Evolutionary conservation across 108 stramenopile species (phyloP).

Genomic region (Cyclotella atomus): DNA sequence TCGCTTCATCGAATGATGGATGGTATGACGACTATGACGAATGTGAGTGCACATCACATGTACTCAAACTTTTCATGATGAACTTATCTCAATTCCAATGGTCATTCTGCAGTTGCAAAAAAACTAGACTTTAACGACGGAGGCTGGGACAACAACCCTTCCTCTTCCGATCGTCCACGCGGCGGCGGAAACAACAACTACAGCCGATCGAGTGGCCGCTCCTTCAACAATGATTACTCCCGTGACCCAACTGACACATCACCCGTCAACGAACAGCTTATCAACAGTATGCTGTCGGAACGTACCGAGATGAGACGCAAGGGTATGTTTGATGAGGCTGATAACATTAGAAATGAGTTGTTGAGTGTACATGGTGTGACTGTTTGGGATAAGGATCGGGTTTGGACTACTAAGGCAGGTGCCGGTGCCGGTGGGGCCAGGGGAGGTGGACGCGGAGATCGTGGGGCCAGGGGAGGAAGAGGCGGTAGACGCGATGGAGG

Average conservation of each 20-base stretch:
- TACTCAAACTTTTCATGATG: not conserved
- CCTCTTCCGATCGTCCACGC: conserved; percentile 8
- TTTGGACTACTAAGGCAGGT: conserved; percentile 34
- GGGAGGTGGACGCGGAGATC: conserved; percentile 14
- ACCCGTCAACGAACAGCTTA: conserved; percentile 45
- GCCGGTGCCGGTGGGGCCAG: conserved; percentile 14
- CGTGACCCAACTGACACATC: conserved; percentile 54
- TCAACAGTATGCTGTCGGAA: conserved; percentile 55
- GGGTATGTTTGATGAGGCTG: conserved; percentile 73
- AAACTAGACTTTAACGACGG: conserved; percentile 35
- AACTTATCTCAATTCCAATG: not conserved
- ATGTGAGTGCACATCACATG: conserved; percentile 4
- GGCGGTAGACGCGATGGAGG: conserved; percentile 4
- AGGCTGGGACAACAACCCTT: conserved; percentile 29
- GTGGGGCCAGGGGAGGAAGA: conserved; percentile 13
- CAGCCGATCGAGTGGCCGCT: not conserved
- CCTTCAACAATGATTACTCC: conserved; percentile 45
- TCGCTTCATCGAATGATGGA: conserved; percentile 3
- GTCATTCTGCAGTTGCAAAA: conserved; percentile 3
- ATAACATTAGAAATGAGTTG: conserved; percentile 68
- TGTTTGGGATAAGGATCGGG: conserved; percentile 53
- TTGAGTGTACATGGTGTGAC: conserved; percentile 64
- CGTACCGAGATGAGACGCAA: conserved; percentile 45
- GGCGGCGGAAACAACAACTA: conserved; percentile 1
- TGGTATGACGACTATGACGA: conserved; percentile 51